These are phyloP conservation scores for Zostera marina DNA, from an alignment of 116 monocot species.

Conservation along the genomic window DNA sequence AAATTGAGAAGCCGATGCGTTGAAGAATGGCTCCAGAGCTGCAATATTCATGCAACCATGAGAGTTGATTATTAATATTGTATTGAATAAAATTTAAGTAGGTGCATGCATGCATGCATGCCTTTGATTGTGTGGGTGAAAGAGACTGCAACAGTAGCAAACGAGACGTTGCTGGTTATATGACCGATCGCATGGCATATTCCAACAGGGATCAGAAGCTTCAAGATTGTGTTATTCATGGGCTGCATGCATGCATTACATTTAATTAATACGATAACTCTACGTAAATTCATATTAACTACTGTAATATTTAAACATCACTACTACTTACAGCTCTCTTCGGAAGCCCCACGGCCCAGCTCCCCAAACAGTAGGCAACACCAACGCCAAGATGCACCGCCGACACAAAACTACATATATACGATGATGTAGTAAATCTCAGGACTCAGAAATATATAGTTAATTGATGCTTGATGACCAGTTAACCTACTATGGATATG, in stretches of 20 bases:
- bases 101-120: no score
- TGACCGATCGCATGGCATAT: slow-evolving; percentile 92
- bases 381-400: slow-evolving; percentile 78
- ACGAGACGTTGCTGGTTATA: slow-evolving; percentile 92
- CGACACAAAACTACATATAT: slow-evolving; percentile 60
- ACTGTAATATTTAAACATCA: not conserved
- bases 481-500: slow-evolving; percentile 84
- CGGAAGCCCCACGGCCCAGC: slow-evolving; percentile 93
- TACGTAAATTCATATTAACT: not conserved
- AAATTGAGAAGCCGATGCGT: slow-evolving; percentile 92
- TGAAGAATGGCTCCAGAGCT: slow-evolving; percentile 99
- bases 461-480: not conserved
- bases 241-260: slow-evolving; percentile 40
- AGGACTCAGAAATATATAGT: not conserved
- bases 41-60: no score
- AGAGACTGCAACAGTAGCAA: slow-evolving; percentile 96
- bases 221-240: slow-evolving; percentile 50
- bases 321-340: slow-evolving; percentile 82
- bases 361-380: slow-evolving; percentile 66
- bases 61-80: no score
- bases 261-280: no score
- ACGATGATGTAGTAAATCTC: not conserved
- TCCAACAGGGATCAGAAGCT: slow-evolving; percentile 85
- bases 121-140: slow-evolving; percentile 97
- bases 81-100: no score